Evolutionary conservation across 2,329 filamentous ascomycete species (phyloP).

Genomic region (Fusarium burgessii): DNA sequence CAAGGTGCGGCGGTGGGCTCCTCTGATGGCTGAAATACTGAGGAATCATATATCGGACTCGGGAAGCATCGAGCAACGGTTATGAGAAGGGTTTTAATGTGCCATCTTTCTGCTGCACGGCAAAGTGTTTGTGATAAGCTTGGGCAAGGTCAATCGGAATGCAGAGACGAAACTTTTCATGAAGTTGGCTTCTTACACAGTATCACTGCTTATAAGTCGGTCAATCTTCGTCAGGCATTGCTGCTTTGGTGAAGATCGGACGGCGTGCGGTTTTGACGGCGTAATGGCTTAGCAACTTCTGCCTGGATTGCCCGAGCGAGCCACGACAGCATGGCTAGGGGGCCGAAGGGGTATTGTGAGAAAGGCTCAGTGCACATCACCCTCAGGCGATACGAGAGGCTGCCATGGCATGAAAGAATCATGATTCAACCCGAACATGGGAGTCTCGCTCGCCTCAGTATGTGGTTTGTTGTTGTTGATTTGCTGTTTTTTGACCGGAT

Average conservation of each 20-base stretch:
- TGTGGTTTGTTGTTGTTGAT: conserved; percentile 14
- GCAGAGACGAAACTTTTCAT: conserved; percentile 6
- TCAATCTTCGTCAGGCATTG: background rate
- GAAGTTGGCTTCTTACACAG: background rate
- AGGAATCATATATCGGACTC: background rate
- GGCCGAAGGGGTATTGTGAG: background rate
- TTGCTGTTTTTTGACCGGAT: background rate
- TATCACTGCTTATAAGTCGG: background rate
- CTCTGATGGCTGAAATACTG: no score
- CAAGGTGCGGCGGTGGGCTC: background rate
- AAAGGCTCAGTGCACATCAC: background rate
- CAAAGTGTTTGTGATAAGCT: background rate
- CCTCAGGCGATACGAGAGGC: background rate
- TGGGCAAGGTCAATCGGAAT: conserved; percentile 15
- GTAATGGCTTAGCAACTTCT: conserved; percentile 9
- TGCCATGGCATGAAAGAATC: background rate
- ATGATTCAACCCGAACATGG: background rate
- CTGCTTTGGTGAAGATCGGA: background rate
- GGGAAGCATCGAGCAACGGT: background rate
- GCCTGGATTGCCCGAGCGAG: conserved; percentile 11
- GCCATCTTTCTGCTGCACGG: background rate
- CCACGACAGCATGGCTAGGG: background rate
- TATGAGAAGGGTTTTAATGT: background rate
- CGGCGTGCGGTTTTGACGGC: background rate
- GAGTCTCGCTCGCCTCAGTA: conserved; percentile 2